Evolutionary conservation across 176 grass and related monocot species (phyloP).

Genomic region (Eragrostis curvula): DNA sequence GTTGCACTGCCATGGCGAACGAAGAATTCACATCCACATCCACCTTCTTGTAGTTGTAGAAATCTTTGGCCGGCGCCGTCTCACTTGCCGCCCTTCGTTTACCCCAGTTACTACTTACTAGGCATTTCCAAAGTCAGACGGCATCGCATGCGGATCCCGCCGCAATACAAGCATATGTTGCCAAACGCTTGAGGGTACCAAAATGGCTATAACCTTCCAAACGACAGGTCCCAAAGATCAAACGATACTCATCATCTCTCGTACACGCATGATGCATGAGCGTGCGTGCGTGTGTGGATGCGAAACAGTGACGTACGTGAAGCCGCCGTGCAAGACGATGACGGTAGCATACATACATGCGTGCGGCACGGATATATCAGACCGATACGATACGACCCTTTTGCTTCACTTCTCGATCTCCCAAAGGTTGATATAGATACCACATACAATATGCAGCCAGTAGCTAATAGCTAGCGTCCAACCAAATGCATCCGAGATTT

Average conservation of each 20-base stretch:
- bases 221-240: slow-evolving; percentile 25
- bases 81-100: not conserved
- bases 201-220: slow-evolving; percentile 12
- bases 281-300: not conserved
- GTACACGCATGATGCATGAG: not conserved
- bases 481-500: slow-evolving; percentile 35
- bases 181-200: slow-evolving; percentile 1
- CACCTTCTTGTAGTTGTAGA: not conserved
- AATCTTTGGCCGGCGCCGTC: slow-evolving; percentile 2
- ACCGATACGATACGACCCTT: slow-evolving; percentile 20
- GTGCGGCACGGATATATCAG: not conserved
- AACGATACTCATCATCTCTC: not conserved
- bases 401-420: slow-evolving; percentile 51
- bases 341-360: not conserved
- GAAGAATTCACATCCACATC: no score
- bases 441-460: not conserved
- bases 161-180: not conserved
- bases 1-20: not conserved
- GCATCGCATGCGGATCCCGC: slow-evolving; percentile 2
- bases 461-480: slow-evolving; percentile 38
- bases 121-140: not conserved
- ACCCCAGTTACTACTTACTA: not conserved
- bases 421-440: not conserved
- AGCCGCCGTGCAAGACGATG: not conserved
- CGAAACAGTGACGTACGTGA: not conserved